Evolutionary conservation across 371 early-diverging fungal species (phyloP).

Genomic region (Saksenaea vasiformis): DNA sequence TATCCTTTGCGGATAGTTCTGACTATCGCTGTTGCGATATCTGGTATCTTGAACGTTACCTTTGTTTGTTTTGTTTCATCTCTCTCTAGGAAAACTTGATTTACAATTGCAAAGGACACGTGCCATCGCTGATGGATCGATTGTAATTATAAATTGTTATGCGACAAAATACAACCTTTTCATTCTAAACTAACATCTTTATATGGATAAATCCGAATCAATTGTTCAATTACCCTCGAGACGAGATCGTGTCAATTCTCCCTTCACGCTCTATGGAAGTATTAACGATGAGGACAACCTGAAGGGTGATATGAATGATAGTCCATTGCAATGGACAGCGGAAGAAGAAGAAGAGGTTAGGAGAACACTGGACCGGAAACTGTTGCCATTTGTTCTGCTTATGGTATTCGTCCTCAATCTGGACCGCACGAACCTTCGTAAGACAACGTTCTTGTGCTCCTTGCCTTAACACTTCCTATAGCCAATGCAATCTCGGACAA

Average conservation of each 20-base stretch:
- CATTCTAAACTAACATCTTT: neutral
- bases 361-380: neutral
- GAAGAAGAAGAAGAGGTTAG: conserved; percentile 10
- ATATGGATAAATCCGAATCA: neutral
- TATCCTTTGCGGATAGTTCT: no score
- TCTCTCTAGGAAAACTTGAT: neutral
- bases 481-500: conserved; percentile 46
- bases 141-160: no score
- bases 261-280: neutral
- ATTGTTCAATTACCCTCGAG: neutral
- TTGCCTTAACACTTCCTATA: neutral
- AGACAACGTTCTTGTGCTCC: neutral
- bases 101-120: neutral
- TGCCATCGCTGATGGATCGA: no score
- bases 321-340: conserved; percentile 8
- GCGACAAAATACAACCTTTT: neutral
- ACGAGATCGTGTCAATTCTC: neutral
- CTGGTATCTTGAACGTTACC: no score
- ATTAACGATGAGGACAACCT: neutral
- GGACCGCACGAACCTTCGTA: conserved; percentile 20
- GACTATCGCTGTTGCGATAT: no score
- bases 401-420: conserved; percentile 19
- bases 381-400: conserved; percentile 10
- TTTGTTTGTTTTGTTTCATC: no score
- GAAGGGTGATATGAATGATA: neutral